Conservation (phyloP, 164 flowering plant genomes). For the Chloranthus sessilifolius region DNA sequence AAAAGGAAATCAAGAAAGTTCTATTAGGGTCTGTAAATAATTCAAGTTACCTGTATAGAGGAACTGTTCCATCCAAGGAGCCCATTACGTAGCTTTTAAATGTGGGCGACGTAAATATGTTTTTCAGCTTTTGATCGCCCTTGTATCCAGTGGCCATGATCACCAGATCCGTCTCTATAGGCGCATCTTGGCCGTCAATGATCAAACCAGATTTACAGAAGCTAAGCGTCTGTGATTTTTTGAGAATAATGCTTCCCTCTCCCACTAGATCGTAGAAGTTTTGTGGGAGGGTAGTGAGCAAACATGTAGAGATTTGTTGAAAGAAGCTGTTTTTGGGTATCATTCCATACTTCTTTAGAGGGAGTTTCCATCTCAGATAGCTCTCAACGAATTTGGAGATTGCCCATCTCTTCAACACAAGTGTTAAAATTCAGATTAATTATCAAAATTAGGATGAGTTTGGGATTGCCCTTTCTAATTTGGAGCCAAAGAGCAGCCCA, state of each 20-base stretch:
- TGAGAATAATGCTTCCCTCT: slow-evolving; percentile 53
- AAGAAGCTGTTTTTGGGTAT: slow-evolving; percentile 55
- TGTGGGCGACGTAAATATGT: slow-evolving; percentile 35
- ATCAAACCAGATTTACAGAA: slow-evolving; percentile 49
- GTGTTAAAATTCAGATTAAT: background rate
- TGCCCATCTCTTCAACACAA: slow-evolving; percentile 51
- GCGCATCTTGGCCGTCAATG: slow-evolving; percentile 28
- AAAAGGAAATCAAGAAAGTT: too few relatives aligned
- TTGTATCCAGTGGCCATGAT: slow-evolving; percentile 62
- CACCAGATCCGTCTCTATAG: slow-evolving; percentile 44
- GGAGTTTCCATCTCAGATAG: slow-evolving; percentile 35
- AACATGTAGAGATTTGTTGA: slow-evolving; percentile 33
- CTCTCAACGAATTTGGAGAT: slow-evolving; percentile 54
- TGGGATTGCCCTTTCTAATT: background rate
- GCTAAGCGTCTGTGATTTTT: slow-evolving; percentile 34
- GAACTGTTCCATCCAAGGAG: slow-evolving; percentile 25
- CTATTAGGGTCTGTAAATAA: too few relatives aligned
- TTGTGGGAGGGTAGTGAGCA: slow-evolving; percentile 30
- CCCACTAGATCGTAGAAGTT: slow-evolving; percentile 52
- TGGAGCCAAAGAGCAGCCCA: background rate
- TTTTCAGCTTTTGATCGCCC: slow-evolving; percentile 47
- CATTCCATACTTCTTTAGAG: slow-evolving; percentile 41
- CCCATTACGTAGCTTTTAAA: slow-evolving; percentile 32
- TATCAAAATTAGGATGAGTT: background rate
- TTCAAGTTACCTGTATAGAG: slow-evolving; percentile 44